Evolutionary conservation across 805 yeast species (phyloP).

Genomic region (Candida gorgasii): DNA sequence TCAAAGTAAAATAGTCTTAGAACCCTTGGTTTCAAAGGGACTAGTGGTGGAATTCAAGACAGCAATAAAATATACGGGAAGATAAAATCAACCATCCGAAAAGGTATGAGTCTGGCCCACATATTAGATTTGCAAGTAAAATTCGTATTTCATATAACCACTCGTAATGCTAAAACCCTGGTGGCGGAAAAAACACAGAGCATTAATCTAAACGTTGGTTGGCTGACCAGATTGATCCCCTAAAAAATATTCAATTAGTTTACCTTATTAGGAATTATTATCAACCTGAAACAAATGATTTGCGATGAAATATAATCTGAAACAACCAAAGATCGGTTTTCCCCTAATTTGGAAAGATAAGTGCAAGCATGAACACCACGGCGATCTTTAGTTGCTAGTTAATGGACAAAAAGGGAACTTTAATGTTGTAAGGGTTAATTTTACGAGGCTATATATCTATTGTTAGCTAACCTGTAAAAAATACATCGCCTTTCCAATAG

Average conservation of each 20-base stretch:
- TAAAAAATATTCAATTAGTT: neutral
- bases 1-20: no score
- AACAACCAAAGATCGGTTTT: neutral
- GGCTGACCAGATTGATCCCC: neutral
- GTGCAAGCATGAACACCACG: neutral
- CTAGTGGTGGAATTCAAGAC: no score
- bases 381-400: neutral
- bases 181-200: neutral
- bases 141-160: no score
- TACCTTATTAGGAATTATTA: neutral
- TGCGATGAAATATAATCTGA: neutral
- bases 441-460: conserved; percentile 2
- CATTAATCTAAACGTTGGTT: neutral
- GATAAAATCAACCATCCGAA: no score
- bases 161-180: neutral
- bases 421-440: neutral
- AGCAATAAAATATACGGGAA: no score
- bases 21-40: no score
- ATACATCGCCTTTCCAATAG: neutral
- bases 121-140: no score
- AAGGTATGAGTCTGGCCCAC: no score
- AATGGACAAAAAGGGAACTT: neutral
- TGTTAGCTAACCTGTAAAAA: conserved; percentile 4
- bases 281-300: conserved; percentile 1
- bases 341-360: neutral